These are phyloP conservation scores for Funneliformis caledonium DNA, from an alignment of 371 early-diverging fungal species.

Conservation along the genomic window DNA sequence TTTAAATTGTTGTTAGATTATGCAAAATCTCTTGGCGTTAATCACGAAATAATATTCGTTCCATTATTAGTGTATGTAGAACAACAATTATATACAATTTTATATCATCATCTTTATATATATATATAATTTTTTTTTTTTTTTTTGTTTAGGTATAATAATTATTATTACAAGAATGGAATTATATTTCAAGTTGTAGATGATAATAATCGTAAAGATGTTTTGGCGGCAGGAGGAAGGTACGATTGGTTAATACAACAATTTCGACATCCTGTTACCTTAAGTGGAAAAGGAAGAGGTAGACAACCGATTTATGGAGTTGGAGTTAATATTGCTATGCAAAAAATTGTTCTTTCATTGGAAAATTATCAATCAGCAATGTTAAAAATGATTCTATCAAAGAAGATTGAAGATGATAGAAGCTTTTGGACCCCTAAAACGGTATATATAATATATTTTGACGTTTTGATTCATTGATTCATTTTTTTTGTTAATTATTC, in stretches of 20 bases:
- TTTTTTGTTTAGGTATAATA: constrained; percentile 62
- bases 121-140: not conserved
- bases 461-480: not conserved
- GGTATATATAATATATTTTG: constrained; percentile 40
- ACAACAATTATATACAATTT: not conserved
- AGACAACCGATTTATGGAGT: constrained; percentile 62
- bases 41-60: constrained; percentile 65
- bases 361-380: constrained; percentile 71
- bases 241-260: constrained; percentile 76
- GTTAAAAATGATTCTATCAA: constrained; percentile 58
- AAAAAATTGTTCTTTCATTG: constrained; percentile 70
- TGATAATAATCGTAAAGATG: constrained; percentile 70
- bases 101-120: not conserved
- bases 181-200: constrained; percentile 76
- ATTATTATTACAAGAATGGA: constrained; percentile 72
- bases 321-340: constrained; percentile 82
- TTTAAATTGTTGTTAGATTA: constrained; percentile 58
- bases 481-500: not conserved
- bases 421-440: constrained; percentile 65
- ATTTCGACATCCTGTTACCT: constrained; percentile 56
- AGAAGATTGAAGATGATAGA: constrained; percentile 57
- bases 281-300: no score
- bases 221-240: constrained; percentile 83
- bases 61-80: constrained; percentile 69
- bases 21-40: constrained; percentile 64